Evolutionary conservation across 2,329 filamentous ascomycete species (phyloP).

Genomic region (Piedraia hortae): DNA sequence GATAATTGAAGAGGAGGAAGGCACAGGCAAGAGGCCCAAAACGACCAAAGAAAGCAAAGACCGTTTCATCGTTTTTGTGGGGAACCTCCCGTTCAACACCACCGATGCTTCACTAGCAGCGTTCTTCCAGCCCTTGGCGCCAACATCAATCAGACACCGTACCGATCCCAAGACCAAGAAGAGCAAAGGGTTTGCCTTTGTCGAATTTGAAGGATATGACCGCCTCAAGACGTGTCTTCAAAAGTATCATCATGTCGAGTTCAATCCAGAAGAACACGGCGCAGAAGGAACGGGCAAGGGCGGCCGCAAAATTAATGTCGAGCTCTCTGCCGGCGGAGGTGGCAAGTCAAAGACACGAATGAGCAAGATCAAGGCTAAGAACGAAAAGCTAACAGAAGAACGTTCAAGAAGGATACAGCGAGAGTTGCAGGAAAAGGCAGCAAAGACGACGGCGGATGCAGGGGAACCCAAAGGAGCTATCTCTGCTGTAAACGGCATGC

Average conservation of each 20-base stretch:
- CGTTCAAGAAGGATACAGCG: conserved; percentile 25
- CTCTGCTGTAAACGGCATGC: conserved; percentile 5
- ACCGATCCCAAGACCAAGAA: conserved; percentile 36
- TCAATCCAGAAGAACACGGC: conserved; percentile 20
- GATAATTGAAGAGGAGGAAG: conserved; percentile 4
- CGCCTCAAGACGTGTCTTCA: conserved; percentile 82
- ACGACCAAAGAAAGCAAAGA: conserved; percentile 15
- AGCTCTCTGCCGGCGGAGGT: conserved; percentile 66
- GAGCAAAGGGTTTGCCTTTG: conserved; percentile 54
- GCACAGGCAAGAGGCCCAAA: conserved; percentile 2
- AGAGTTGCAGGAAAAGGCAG: conserved; percentile 18
- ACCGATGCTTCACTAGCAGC: conserved; percentile 38
- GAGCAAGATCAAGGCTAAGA: conserved; percentile 62
- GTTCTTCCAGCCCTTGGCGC: conserved; percentile 55
- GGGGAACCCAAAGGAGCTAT: conserved; percentile 1
- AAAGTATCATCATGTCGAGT: conserved; percentile 65
- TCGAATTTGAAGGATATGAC: conserved; percentile 69
- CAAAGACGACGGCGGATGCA: conserved; percentile 1
- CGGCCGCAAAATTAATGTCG: conserved; percentile 64
- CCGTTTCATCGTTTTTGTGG: conserved; percentile 56
- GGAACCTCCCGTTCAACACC: conserved; percentile 70
- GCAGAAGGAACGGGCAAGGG: conserved; percentile 18
- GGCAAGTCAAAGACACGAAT: conserved; percentile 45
- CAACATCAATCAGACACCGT: conserved; percentile 42
- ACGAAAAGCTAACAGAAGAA: conserved; percentile 53